phyloP scores from a whole-genome alignment of 108 stramenopile genomes.

The Skeletonema grethae region DNA sequence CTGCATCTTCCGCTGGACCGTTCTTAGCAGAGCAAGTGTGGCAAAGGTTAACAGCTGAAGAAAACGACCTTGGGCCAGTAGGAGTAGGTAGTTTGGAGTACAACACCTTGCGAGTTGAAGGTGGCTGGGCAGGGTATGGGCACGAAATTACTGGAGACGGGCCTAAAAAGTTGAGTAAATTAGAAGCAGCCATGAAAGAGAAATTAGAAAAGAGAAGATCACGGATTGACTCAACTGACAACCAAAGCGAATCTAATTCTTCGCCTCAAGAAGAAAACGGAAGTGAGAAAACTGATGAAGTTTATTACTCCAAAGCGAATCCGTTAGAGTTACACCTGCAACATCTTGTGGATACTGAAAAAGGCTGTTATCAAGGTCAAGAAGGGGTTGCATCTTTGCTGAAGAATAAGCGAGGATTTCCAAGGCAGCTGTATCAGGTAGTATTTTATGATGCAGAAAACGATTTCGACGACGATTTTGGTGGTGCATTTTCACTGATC shows the following conservation, averaged over 20 bases:
- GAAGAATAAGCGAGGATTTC: conserved; percentile 80
- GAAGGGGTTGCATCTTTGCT: conserved; percentile 81
- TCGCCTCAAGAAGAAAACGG: conserved; percentile 1
- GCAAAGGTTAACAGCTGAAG: conserved; percentile 58
- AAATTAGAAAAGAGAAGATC: conserved; percentile 10
- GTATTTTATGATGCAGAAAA: conserved; percentile 78
- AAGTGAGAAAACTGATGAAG: not conserved
- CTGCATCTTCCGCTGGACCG: not conserved
- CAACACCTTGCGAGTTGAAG: conserved; percentile 80
- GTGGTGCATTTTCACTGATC: conserved; percentile 25
- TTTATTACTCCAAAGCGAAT: conserved; percentile 50
- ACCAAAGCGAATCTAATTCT: not conserved
- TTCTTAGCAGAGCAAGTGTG: conserved; percentile 47
- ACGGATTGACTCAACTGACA: not conserved
- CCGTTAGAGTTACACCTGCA: conserved; percentile 76
- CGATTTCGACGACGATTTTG: conserved; percentile 46
- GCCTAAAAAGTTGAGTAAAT: conserved; percentile 26
- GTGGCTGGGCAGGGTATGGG: conserved; percentile 46
- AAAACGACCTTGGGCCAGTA: conserved; percentile 67
- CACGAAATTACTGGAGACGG: conserved; percentile 51
- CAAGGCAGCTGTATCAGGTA: conserved; percentile 68
- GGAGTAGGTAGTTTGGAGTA: conserved; percentile 74
- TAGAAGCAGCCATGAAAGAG: conserved; percentile 7
- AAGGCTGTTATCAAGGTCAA: conserved; percentile 89
- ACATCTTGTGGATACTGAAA: conserved; percentile 59